A percentile compares a stretch with the other conserved stretches of the same genome.
Evolutionary conservation across 306 rosid genomes (phyloP).

Genomic region (Arachis stenosperma): DNA sequence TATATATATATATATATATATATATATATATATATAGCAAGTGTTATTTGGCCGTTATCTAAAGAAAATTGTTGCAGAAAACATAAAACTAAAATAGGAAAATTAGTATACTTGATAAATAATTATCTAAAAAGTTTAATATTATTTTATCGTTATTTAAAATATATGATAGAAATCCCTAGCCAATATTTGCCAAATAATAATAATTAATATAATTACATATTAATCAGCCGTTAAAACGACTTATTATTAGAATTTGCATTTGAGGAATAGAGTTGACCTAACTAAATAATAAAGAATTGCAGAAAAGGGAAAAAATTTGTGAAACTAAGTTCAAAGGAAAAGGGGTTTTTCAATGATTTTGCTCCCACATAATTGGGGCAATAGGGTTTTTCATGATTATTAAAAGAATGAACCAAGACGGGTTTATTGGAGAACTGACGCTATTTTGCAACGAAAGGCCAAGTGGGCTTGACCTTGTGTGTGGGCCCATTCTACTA

Average conservation of each 20-base stretch:
- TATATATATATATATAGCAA: background rate
- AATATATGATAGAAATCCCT: background rate
- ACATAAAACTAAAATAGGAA: background rate
- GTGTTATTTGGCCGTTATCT: background rate
- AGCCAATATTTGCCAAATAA: background rate
- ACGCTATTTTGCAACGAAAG: slow-evolving; percentile 8
- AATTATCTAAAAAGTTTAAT: background rate
- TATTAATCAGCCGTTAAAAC: background rate
- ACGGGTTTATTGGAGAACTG: slow-evolving; percentile 9
- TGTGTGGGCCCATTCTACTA: slow-evolving; percentile 49
- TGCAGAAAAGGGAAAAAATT: background rate
- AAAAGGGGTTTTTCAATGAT: slow-evolving; percentile 39
- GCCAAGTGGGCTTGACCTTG: slow-evolving; percentile 49
- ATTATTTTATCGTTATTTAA: too few species aligned
- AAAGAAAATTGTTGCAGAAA: background rate
- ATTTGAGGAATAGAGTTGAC: slow-evolving; percentile 17
- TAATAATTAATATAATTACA: background rate
- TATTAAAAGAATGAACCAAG: slow-evolving; percentile 4
- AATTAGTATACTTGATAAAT: background rate
- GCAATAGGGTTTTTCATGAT: background rate
- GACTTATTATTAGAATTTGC: background rate
- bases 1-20: too few species aligned
- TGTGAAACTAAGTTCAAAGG: slow-evolving; percentile 29
- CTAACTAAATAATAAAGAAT: background rate
- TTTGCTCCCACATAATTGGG: slow-evolving; percentile 55